These are phyloP conservation scores for Spiraea crenata DNA, from an alignment of 331 rosid species.

Conservation along the genomic window DNA sequence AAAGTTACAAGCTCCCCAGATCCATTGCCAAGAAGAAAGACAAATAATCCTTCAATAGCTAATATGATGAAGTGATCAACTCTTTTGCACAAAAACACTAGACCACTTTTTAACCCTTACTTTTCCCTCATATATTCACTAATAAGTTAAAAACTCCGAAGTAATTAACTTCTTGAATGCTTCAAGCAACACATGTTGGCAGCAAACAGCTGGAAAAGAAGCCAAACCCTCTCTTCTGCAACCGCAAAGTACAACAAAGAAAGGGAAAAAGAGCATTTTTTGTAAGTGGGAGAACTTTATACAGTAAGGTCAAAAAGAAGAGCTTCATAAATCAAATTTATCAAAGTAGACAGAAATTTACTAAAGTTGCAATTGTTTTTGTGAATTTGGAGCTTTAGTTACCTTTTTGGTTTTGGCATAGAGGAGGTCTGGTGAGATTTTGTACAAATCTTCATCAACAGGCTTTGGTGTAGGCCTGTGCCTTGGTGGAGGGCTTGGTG, in stretches of 20 bases:
- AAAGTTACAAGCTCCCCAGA: constrained; percentile 9
- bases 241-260: constrained; percentile 1
- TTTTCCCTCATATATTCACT: constrained; percentile 36
- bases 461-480: constrained; percentile 58
- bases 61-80: constrained; percentile 10
- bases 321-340: too few species aligned
- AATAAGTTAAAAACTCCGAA: not conserved
- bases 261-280: not conserved
- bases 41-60: not conserved
- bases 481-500: constrained; percentile 31
- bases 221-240: constrained; percentile 69
- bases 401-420: constrained; percentile 70
- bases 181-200: constrained; percentile 68
- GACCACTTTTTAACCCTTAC: not conserved
- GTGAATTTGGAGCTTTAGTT: not conserved
- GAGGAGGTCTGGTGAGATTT: constrained; percentile 65
- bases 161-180: not conserved
- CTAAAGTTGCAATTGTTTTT: too few species aligned
- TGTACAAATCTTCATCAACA: constrained; percentile 78
- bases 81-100: constrained; percentile 6
- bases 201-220: constrained; percentile 72
- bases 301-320: not conserved
- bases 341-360: not conserved
- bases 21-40: not conserved
- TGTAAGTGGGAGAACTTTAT: not conserved